Evolutionary conservation across 2,329 filamentous ascomycete species (phyloP).

Genomic region (Colletotrichum falcatum): DNA sequence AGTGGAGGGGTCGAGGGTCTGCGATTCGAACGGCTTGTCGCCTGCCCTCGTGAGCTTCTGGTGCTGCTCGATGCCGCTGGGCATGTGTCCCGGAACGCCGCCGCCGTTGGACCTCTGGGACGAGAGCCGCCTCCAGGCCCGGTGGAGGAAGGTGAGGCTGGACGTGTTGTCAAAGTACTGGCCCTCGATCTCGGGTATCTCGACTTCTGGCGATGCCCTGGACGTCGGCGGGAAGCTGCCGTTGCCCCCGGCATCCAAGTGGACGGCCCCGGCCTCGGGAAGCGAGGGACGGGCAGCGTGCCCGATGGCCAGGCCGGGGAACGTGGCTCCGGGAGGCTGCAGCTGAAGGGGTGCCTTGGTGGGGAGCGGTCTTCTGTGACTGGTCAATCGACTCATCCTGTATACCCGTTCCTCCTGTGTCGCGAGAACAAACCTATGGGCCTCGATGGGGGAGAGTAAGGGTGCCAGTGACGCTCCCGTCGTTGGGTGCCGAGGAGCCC

Average conservation of each 20-base stretch:
- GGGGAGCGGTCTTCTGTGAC: slow-evolving; percentile 12
- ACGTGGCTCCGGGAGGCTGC: background rate
- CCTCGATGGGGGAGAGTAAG: background rate
- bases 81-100: slow-evolving; percentile 40
- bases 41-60: slow-evolving; percentile 47
- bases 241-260: slow-evolving; percentile 12
- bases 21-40: slow-evolving; percentile 46
- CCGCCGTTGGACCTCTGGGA: slow-evolving; percentile 43
- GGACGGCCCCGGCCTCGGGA: background rate
- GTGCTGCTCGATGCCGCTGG: slow-evolving; percentile 42
- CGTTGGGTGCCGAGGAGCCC: background rate
- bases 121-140: slow-evolving; percentile 63
- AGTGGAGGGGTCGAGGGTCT: slow-evolving; percentile 30
- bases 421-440: slow-evolving; percentile 3
- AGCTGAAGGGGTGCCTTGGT: background rate
- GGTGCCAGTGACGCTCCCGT: background rate
- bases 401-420: background rate
- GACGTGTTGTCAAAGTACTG: slow-evolving; percentile 69
- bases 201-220: slow-evolving; percentile 47
- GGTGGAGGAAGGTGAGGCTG: slow-evolving; percentile 66
- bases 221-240: slow-evolving; percentile 31
- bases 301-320: background rate
- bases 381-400: background rate
- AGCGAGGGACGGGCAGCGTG: slow-evolving; percentile 8
- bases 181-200: slow-evolving; percentile 57